Percentiles rank a stretch among this genome's conserved stretches.
Conservation (phyloP, 768 basidiomycete species). For the Coprinellus micaceus region DNA sequence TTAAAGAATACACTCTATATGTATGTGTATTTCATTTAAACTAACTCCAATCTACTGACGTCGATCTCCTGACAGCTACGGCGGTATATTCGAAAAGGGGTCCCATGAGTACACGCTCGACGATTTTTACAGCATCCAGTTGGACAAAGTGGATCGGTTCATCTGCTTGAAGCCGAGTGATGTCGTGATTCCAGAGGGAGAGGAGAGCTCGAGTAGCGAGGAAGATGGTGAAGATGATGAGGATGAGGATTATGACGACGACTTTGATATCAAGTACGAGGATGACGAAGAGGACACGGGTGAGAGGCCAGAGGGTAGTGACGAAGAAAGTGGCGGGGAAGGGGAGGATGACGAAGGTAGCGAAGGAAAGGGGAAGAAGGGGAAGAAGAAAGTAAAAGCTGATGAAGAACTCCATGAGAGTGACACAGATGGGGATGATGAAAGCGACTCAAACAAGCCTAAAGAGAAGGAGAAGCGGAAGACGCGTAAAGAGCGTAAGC, state of each 20-base stretch:
- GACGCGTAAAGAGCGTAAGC: constrained; percentile 16
- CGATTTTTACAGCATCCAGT: constrained; percentile 75
- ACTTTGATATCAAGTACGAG: constrained; percentile 37
- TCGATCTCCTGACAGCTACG: constrained; percentile 50
- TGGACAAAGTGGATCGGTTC: constrained; percentile 84
- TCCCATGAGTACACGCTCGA: constrained; percentile 85
- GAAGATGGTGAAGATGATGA: constrained; percentile 58
- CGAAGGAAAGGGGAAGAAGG: background rate
- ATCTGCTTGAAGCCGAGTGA: constrained; percentile 67
- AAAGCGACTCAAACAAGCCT: constrained; percentile 5
- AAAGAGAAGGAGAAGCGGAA: constrained; percentile 12
- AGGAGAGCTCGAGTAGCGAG: constrained; percentile 58
- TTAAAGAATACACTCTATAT: constrained; percentile 83
- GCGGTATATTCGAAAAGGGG: constrained; percentile 83
- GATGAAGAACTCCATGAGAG: background rate
- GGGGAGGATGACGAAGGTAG: constrained; percentile 6
- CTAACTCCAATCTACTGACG: background rate
- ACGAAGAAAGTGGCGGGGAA: constrained; percentile 10
- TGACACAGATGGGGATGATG: constrained; percentile 4
- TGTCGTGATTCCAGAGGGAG: constrained; percentile 58
- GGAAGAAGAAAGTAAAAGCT: background rate
- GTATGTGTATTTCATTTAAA: constrained; percentile 38
- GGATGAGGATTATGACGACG: constrained; percentile 54
- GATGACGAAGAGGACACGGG: constrained; percentile 47
- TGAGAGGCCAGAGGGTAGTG: constrained; percentile 31